Evolutionary conservation across 805 yeast species (phyloP), one percentile per base, ranked within the genome.

Genomic region (Yamadazyma tumulicola): DNA sequence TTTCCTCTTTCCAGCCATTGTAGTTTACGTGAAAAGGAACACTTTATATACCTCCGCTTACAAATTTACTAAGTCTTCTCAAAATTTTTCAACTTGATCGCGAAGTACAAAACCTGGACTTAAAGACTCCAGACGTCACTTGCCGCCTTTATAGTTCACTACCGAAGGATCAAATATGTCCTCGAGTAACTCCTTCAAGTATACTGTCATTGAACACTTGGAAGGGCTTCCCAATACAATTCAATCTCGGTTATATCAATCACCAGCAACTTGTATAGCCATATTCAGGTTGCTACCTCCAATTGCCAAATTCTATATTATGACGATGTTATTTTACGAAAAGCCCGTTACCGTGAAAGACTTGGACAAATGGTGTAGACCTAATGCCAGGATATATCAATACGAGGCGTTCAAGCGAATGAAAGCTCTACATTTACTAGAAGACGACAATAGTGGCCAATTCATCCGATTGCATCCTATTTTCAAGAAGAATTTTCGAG

Each of bases 221-320:
- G 97, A 88, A 54, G 87, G 85, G 13, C 76, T 93, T 5, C 96
- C 97, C 1, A 87, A 83, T 51, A 69, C 83, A 5, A 85, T 87
- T n/a, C 91, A 89, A 48, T 70, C 81, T 15, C 76, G 87, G 51
- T 71, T 93, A 15, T 93, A 85, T 59, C 81, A 78, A 48, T 57
- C 60, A 33, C 96, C 98, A 2, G 96, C 97, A 9, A 86, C 98
- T 37, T 88, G 97, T 55, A 68, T 93, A 30, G 94, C 98, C 2
- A 81, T 93, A n/a, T 89, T 81, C 56, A 71, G 98, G 43, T 67
- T 93, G 39, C 69, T 93, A 12, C 96, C 98, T 0, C 79, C 89
- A 16, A 60, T 93, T 45, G 95, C 97, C 19, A 89, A 91, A 55
- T 83, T 86, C 57, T 81, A 83, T 50, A 79, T 91, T 32, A 82